phyloP scores from a whole-genome alignment of 192 early-diverging fungal genomes.

The Gonapodya sp. region DNA sequence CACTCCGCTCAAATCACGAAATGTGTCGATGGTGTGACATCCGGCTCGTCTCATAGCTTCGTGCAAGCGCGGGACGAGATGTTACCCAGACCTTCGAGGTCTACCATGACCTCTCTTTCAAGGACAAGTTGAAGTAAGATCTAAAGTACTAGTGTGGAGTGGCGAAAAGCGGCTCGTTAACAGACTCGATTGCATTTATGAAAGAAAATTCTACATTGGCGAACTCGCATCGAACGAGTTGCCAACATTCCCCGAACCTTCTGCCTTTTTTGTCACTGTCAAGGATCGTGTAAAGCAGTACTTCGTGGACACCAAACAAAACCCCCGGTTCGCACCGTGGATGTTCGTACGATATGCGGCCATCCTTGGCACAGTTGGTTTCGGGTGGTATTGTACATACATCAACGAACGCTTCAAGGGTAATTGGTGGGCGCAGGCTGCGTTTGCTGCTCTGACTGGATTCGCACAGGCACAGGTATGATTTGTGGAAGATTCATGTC shows the following conservation, averaged over 20 bases:
- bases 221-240: conserved; percentile 30
- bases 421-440: conserved; percentile 29
- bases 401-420: conserved; percentile 33
- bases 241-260: conserved; percentile 37
- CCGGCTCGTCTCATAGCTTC: conserved; percentile 12
- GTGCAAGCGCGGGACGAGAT: conserved; percentile 36
- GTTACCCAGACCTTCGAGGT: conserved; percentile 21
- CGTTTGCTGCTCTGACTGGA: conserved; percentile 36
- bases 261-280: conserved; percentile 31
- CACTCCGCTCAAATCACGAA: neutral
- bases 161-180: neutral
- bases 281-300: conserved; percentile 38
- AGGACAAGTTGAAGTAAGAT: neutral
- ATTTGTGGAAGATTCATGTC: neutral
- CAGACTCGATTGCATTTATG: neutral
- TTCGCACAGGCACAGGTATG: conserved; percentile 32
- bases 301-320: conserved; percentile 29
- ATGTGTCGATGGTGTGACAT: neutral
- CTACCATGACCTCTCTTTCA: conserved; percentile 2
- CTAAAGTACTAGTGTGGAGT: neutral
- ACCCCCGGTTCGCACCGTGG: conserved; percentile 32
- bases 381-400: conserved; percentile 34
- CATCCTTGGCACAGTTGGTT: conserved; percentile 27
- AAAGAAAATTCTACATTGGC: conserved; percentile 31
- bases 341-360: conserved; percentile 38